Evolutionary conservation across 345 rosid genomes (phyloP).

Genomic region (Eucalyptus globulus): DNA sequence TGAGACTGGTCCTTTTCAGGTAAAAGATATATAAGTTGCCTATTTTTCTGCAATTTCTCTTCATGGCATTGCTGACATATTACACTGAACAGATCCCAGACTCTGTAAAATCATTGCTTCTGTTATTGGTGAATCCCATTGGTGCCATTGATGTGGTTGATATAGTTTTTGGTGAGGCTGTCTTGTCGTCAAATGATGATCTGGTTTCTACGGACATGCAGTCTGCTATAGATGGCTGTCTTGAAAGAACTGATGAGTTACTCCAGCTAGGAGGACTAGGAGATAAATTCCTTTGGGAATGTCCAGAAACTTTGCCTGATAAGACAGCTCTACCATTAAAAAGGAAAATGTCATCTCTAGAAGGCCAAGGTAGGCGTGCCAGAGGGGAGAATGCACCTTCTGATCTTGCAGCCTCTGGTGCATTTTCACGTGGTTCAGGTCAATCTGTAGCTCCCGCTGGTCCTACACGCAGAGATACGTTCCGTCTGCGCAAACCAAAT

Average conservation of each 20-base stretch:
- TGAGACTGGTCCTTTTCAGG: conserved; percentile 33
- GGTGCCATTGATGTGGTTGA: conserved; percentile 33
- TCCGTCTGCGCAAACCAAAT: conserved; percentile 93
- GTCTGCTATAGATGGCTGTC: conserved; percentile 15
- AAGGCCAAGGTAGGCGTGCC: conserved; percentile 55
- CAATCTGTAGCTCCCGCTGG: conserved; percentile 54
- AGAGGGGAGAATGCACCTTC: conserved; percentile 59
- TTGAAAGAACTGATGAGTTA: conserved; percentile 34
- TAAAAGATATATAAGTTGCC: neutral
- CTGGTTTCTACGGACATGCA: conserved; percentile 22
- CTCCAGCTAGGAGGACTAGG: conserved; percentile 53
- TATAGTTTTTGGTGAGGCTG: conserved; percentile 11
- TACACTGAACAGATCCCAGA: conserved; percentile 32
- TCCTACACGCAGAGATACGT: conserved; percentile 70
- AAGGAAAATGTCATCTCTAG: conserved; percentile 61
- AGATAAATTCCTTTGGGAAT: conserved; percentile 81
- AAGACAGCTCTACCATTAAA: conserved; percentile 47
- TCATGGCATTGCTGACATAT: neutral
- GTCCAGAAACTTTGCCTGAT: conserved; percentile 92
- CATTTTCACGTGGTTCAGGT: conserved; percentile 56
- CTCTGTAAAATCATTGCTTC: conserved; percentile 32
- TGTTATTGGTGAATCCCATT: conserved; percentile 46
- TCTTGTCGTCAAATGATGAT: conserved; percentile 5
- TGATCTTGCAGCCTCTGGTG: conserved; percentile 44
- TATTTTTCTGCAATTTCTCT: neutral